These are phyloP conservation scores for Caryopteris hybrid DNA, from an alignment of 305 asterid species.

Conservation along the genomic window DNA sequence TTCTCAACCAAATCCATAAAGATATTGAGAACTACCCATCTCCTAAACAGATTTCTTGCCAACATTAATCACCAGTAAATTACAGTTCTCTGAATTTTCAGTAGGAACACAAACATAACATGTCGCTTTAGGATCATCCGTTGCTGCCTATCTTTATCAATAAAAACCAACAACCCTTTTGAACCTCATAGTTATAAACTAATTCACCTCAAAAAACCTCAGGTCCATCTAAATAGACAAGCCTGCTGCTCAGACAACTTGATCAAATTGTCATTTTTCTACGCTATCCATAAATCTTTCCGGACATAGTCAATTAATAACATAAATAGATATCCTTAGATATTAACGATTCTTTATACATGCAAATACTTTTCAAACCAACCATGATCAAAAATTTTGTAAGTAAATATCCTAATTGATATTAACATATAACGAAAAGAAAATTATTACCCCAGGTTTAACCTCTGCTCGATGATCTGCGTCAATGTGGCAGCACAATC, in stretches of 20 bases:
- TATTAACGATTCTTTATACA: not conserved
- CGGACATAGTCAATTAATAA: not conserved
- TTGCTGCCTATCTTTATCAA: not conserved
- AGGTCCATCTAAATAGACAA: not conserved
- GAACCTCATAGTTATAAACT: not conserved
- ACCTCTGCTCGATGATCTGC: conserved; percentile 77
- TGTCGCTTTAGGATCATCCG: no score
- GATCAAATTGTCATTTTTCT: not conserved
- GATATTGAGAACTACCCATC: no score
- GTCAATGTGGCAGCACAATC: conserved; percentile 86
- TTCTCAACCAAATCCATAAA: no score
- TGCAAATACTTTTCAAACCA: not conserved
- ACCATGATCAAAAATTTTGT: not conserved
- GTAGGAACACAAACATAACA: not conserved
- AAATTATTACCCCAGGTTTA: conserved; percentile 46
- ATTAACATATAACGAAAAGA: not conserved
- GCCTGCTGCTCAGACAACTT: not conserved
- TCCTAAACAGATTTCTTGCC: no score
- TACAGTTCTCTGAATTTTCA: not conserved
- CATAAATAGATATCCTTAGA: no score
- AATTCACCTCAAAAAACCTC: conserved; percentile 2
- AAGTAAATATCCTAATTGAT: not conserved
- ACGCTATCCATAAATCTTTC: not conserved
- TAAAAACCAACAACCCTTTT: not conserved
- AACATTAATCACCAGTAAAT: not conserved